Conservation (phyloP, 345 rosid species). For the Microcos paniculata region DNA sequence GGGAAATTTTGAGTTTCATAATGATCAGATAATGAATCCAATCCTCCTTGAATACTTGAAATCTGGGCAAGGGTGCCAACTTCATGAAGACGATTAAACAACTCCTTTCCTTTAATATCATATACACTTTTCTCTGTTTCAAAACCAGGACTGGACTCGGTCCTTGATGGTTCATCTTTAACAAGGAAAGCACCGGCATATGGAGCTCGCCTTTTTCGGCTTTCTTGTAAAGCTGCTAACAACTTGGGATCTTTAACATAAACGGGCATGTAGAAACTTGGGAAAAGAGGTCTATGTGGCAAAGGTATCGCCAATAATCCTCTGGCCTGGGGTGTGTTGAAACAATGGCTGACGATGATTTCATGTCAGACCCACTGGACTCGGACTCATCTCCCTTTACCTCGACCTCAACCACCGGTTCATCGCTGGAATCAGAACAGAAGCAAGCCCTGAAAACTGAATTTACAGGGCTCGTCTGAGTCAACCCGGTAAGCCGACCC, state of each 20-base stretch:
- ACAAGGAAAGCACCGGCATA: constrained; percentile 97
- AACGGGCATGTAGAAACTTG: constrained; percentile 98
- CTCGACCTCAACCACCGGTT: constrained; percentile 43
- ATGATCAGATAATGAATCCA: constrained; percentile 36
- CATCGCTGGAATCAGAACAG: constrained; percentile 67
- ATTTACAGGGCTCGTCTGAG: constrained; percentile 26
- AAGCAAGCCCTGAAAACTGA: constrained; percentile 56
- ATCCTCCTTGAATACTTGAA: constrained; percentile 35
- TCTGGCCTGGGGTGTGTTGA: constrained; percentile 76
- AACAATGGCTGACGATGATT: constrained; percentile 79
- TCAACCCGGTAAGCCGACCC: constrained; percentile 44
- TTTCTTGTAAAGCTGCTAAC: constrained; percentile 92
- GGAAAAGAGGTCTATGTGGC: constrained; percentile 91
- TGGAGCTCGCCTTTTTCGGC: constrained; percentile 90
- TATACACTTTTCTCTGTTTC: constrained; percentile 66
- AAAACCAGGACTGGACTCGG: constrained; percentile 61
- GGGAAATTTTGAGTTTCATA: constrained; percentile 38
- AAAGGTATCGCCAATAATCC: constrained; percentile 92
- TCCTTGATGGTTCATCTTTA: constrained; percentile 76
- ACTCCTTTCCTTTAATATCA: constrained; percentile 81
- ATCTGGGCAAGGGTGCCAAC: constrained; percentile 99
- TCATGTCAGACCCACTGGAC: constrained; percentile 45
- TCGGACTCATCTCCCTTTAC: constrained; percentile 45
- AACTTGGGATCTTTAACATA: constrained; percentile 95
- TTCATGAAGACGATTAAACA: constrained; percentile 81